phyloP scores from a whole-genome alignment of 1,284 basidiomycete genomes.

The Porodaedalea pini region DNA sequence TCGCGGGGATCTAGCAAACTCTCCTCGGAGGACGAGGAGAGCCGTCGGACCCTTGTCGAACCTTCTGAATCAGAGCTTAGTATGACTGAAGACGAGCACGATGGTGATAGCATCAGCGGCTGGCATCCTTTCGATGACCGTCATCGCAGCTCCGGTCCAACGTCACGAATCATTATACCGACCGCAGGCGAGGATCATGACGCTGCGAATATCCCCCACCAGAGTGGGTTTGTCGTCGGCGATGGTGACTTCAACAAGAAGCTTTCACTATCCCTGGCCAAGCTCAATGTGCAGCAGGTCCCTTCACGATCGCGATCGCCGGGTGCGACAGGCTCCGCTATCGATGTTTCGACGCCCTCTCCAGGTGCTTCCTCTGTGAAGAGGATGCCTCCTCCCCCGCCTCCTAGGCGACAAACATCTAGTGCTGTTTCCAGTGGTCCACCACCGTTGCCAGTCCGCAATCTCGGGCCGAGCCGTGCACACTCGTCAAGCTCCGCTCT shows the following conservation, averaged over 20 bases:
- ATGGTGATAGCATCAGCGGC: slow-evolving; percentile 8
- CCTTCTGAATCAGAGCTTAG: slow-evolving; percentile 12
- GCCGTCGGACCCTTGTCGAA: slow-evolving; percentile 10
- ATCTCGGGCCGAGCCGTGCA: slow-evolving; percentile 7
- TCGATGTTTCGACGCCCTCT: background rate
- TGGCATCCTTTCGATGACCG: slow-evolving; percentile 8
- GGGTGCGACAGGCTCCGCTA: background rate
- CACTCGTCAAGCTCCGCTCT: slow-evolving; percentile 10
- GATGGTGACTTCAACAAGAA: background rate
- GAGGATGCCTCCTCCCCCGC: slow-evolving; percentile 20
- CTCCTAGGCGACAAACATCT: slow-evolving; percentile 17
- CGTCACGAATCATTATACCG: background rate
- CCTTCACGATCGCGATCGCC: background rate
- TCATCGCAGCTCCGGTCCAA: background rate
- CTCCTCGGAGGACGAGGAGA: slow-evolving; percentile 11
- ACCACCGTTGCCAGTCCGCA: slow-evolving; percentile 22
- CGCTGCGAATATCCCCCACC: background rate
- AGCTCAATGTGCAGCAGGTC: background rate
- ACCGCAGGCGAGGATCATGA: no score
- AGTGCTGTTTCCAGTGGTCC: slow-evolving; percentile 10
- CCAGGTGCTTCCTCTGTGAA: slow-evolving; percentile 15
- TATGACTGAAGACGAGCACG: slow-evolving; percentile 12
- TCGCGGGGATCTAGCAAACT: background rate
- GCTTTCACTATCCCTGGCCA: slow-evolving; percentile 1
- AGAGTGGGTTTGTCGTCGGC: background rate